These are phyloP conservation scores for Tulasnella sp. DNA, from an alignment of 768 basidiomycete species.

Conservation along the genomic window DNA sequence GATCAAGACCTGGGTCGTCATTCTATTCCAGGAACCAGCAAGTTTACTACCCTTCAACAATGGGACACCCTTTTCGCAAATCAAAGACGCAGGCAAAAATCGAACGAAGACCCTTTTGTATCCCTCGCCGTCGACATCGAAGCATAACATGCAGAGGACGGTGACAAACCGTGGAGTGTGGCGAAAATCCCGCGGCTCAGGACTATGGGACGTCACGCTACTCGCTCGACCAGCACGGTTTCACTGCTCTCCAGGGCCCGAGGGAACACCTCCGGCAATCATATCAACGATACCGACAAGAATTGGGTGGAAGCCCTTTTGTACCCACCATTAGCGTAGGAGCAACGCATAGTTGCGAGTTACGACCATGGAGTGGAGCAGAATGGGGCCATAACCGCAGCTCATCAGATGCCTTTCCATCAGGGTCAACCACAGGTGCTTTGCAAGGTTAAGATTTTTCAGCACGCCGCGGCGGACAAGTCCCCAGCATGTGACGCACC, in stretches of 20 bases:
- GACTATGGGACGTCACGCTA: background rate
- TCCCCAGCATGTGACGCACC: background rate
- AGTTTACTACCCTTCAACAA: slow-evolving; percentile 5
- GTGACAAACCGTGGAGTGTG: background rate
- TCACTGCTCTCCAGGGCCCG: slow-evolving; percentile 4
- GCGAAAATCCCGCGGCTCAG: too few species aligned
- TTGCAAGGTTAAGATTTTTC: background rate
- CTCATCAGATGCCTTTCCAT: background rate
- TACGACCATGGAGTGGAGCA: background rate
- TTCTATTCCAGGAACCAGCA: background rate
- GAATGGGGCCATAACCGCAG: background rate
- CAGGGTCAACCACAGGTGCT: background rate
- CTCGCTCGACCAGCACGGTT: background rate
- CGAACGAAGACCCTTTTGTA: slow-evolving; percentile 1
- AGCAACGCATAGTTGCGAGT: background rate
- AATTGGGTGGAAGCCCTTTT: slow-evolving; percentile 1
- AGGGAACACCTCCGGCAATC: background rate
- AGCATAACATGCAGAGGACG: background rate
- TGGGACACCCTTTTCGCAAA: background rate
- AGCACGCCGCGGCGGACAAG: background rate
- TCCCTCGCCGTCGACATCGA: slow-evolving; percentile 1
- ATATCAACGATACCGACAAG: slow-evolving; percentile 5
- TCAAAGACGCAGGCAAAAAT: slow-evolving; percentile 7
- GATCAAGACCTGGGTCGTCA: background rate
- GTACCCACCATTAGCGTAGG: slow-evolving; percentile 3